Conservation (phyloP, 2,329 filamentous ascomycete genomes). For the Colletotrichum cereale region DNA sequence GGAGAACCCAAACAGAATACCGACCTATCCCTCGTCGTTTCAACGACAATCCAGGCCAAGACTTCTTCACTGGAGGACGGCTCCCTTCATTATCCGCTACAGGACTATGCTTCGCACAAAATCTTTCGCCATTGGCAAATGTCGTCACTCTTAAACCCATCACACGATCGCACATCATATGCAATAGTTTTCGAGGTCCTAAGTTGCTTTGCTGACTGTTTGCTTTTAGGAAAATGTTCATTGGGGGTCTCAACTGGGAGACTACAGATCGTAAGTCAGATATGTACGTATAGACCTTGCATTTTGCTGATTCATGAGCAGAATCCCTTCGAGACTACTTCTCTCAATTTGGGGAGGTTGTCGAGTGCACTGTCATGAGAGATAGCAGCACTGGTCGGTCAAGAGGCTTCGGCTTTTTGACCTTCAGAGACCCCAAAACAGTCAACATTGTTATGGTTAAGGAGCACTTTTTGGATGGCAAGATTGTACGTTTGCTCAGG, state of each 20-base stretch:
- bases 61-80: not conserved
- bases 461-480: conserved; percentile 97
- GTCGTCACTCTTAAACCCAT: not conserved
- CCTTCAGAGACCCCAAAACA: conserved; percentile 96
- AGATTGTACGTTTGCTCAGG: conserved; percentile 81
- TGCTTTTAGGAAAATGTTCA: conserved; percentile 96
- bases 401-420: conserved; percentile 96
- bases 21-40: not conserved
- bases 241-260: conserved; percentile 98
- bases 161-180: not conserved
- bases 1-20: not conserved
- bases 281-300: not conserved
- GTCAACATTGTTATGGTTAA: conserved; percentile 99
- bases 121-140: not conserved
- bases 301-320: conserved; percentile 54
- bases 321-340: conserved; percentile 98
- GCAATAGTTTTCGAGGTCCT: not conserved
- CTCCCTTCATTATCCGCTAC: not conserved
- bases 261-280: conserved; percentile 89
- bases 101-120: not conserved
- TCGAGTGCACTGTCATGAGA: conserved; percentile 99
- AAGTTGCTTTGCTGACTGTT: conserved; percentile 18
- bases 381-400: conserved; percentile 94
- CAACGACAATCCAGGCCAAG: not conserved
- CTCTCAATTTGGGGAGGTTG: conserved; percentile 95